Evolutionary conservation across 2,329 filamentous ascomycete species (phyloP).

Genomic region (Pyricularia grisea): DNA sequence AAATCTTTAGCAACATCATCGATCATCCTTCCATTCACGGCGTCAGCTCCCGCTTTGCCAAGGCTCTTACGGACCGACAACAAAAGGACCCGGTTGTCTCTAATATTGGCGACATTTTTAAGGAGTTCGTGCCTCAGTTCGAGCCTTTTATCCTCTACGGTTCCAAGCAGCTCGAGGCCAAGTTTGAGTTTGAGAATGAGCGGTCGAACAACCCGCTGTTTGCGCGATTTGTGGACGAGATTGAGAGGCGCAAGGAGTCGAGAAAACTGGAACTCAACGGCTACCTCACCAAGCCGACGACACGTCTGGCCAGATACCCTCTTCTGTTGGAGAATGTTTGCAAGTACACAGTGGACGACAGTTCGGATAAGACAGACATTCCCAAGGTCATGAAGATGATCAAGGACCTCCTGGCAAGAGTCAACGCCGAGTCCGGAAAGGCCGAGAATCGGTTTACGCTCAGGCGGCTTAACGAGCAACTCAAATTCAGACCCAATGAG

Average conservation of each 20-base stretch:
- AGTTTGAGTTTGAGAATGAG: constrained; percentile 97
- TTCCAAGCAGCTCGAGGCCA: constrained; percentile 89
- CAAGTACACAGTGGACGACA: constrained; percentile 85
- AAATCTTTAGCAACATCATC: constrained; percentile 91
- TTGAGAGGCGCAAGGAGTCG: constrained; percentile 91
- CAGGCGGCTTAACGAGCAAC: constrained; percentile 79
- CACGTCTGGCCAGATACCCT: constrained; percentile 86
- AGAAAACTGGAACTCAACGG: constrained; percentile 95
- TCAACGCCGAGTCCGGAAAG: constrained; percentile 93
- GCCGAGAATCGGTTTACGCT: constrained; percentile 97
- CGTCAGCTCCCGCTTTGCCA: constrained; percentile 82
- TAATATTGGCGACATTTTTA: constrained; percentile 87
- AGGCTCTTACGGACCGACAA: constrained; percentile 80
- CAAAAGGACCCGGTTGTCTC: constrained; percentile 83
- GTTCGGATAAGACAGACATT: constrained; percentile 83
- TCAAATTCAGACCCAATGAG: constrained; percentile 84
- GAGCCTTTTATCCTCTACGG: constrained; percentile 95
- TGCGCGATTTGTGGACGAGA: constrained; percentile 88
- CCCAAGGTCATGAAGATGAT: constrained; percentile 83
- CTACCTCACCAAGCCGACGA: constrained; percentile 96
- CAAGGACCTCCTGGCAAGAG: constrained; percentile 73
- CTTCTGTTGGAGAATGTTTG: constrained; percentile 82
- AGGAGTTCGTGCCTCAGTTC: constrained; percentile 86
- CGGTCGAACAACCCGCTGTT: constrained; percentile 79
- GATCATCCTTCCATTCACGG: constrained; percentile 73